phyloP scores from a whole-genome alignment of 2,329 filamentous ascomycete species.

The Xylariaceae sp. region DNA sequence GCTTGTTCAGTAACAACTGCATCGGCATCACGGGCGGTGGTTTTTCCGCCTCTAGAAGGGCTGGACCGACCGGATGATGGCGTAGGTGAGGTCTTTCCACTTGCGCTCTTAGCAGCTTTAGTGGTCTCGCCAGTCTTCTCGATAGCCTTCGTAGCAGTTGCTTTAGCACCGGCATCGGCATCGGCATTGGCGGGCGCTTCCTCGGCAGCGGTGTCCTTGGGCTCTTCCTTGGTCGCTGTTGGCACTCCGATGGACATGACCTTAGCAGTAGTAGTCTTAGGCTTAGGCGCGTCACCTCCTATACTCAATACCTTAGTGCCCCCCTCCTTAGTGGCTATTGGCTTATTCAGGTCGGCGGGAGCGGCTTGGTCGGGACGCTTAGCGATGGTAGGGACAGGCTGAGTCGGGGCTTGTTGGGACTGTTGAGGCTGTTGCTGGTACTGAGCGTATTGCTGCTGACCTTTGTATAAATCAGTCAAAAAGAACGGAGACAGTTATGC shows the following conservation, averaged over 20 bases:
- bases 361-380: constrained; percentile 62
- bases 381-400: constrained; percentile 62
- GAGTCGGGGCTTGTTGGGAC: constrained; percentile 48
- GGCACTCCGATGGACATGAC: constrained; percentile 76
- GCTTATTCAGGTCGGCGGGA: constrained; percentile 54
- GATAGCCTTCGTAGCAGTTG: constrained; percentile 85
- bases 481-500: neutral
- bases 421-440: constrained; percentile 58
- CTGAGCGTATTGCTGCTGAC: constrained; percentile 59
- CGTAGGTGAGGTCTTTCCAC: constrained; percentile 79
- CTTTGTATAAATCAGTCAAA: constrained; percentile 35
- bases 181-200: constrained; percentile 40
- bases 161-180: constrained; percentile 74
- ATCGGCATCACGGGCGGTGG: constrained; percentile 70
- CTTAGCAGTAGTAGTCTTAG: constrained; percentile 61
- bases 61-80: constrained; percentile 86
- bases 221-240: constrained; percentile 59
- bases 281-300: constrained; percentile 58
- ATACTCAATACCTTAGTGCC: constrained; percentile 70
- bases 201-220: constrained; percentile 44
- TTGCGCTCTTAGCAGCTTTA: constrained; percentile 50
- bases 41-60: constrained; percentile 68
- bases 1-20: constrained; percentile 83
- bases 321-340: constrained; percentile 59
- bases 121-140: constrained; percentile 83